Conservation (phyloP, 805 yeast species). For the Zygoascus biomembranicola region DNA sequence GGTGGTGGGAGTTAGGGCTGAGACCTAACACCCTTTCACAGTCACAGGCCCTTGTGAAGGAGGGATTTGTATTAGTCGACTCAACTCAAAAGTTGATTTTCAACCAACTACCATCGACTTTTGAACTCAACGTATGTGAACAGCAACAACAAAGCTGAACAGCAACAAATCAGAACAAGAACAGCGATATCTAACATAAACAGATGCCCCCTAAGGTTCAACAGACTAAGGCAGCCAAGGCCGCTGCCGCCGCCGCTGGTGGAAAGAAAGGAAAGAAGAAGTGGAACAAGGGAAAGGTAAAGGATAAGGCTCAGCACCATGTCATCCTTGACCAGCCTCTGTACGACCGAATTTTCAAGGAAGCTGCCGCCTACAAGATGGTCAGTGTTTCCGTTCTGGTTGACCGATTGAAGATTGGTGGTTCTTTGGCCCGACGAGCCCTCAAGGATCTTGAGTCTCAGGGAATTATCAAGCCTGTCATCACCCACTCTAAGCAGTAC, state of each 20-base stretch:
- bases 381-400: constrained; percentile 97
- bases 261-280: constrained; percentile 99
- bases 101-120: neutral
- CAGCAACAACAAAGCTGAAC: neutral
- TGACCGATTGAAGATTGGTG: constrained; percentile 98
- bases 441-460: constrained; percentile 89
- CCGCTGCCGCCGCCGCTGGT: constrained; percentile 99
- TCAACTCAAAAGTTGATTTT: neutral
- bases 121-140: neutral
- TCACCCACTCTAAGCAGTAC: constrained; percentile 92
- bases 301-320: constrained; percentile 99
- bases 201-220: constrained; percentile 99
- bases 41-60: no score
- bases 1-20: neutral
- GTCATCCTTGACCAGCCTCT: constrained; percentile 96
- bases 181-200: constrained; percentile 3
- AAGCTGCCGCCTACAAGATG: constrained; percentile 97
- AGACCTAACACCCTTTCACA: neutral
- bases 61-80: neutral
- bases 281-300: constrained; percentile 99
- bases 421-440: constrained; percentile 98
- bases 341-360: constrained; percentile 98
- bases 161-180: neutral
- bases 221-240: constrained; percentile 99
- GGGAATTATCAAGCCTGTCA: constrained; percentile 91